These are phyloP conservation scores for Cladorrhinum samala DNA, from an alignment of 495 filamentous ascomycete genomes.

Conservation along the genomic window DNA sequence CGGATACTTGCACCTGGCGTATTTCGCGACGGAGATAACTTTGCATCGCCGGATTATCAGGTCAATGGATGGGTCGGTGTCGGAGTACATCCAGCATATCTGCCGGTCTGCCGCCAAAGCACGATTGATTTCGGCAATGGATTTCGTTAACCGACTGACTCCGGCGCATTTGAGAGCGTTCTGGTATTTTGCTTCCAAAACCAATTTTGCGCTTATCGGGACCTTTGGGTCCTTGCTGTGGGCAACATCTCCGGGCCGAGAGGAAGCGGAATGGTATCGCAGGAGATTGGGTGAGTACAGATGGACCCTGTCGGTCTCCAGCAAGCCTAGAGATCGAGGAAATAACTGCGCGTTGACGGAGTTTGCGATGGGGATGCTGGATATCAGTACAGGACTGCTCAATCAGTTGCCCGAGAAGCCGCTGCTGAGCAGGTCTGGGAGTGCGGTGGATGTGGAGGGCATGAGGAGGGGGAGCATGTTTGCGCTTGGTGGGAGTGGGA, in stretches of 20 bases:
- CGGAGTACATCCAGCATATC: slow-evolving; percentile 74
- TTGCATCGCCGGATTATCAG: slow-evolving; percentile 78
- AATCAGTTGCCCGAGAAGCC: slow-evolving; percentile 55
- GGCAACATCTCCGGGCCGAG: slow-evolving; percentile 75
- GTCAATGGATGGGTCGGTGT: slow-evolving; percentile 48
- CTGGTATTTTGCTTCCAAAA: slow-evolving; percentile 78
- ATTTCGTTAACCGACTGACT: slow-evolving; percentile 68
- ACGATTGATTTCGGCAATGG: slow-evolving; percentile 69
- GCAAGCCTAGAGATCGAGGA: slow-evolving; percentile 73
- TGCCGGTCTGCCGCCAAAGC: slow-evolving; percentile 88
- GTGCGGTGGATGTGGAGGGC: slow-evolving; percentile 37
- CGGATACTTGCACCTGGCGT: slow-evolving; percentile 76
- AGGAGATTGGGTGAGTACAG: slow-evolving; percentile 79
- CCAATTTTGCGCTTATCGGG: slow-evolving; percentile 75
- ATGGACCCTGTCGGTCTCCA: slow-evolving; percentile 86
- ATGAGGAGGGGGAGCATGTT: slow-evolving; percentile 35
- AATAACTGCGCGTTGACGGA: slow-evolving; percentile 59
- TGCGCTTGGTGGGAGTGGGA: slow-evolving; percentile 20
- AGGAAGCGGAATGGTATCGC: slow-evolving; percentile 96
- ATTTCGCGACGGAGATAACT: slow-evolving; percentile 79
- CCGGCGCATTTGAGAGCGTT: slow-evolving; percentile 66
- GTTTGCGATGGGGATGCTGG: slow-evolving; percentile 68
- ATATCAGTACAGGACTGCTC: slow-evolving; percentile 51
- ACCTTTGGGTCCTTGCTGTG: slow-evolving; percentile 77
- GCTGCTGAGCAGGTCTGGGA: slow-evolving; percentile 38